Base-by-base conservation (phyloP, 139 green algal species). In the Pleodorina starrii region DNA sequence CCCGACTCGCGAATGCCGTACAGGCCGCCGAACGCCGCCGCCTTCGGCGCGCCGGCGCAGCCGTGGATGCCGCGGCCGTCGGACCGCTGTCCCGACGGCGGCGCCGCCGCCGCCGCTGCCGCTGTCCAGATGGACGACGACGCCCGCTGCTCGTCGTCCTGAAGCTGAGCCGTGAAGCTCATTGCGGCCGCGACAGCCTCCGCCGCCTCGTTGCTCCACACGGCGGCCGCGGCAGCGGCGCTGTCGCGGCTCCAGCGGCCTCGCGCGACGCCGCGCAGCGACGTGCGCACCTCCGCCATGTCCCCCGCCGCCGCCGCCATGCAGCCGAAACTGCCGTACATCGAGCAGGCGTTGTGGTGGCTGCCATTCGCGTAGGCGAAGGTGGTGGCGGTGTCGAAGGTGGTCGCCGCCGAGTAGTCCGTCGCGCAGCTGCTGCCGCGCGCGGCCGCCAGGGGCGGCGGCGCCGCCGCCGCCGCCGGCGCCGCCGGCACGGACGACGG, bases 171-270 rank as follows among this genome's bases (percentile, higher is more conserved):
- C 0, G 60, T 87, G 29, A 87, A 87, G 42, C 27, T 17, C 60
- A 77, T 36, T 27, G 81, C 81, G 29, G 81, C 81, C 32, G 60
- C 81, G 60, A 87, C 38, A 19, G 81, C 81, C 29, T 87, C 81
- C 12, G 60, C 12, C 0, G 60, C 81, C 60, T 87, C 81, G 81
- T 74, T 77, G 44, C 81, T 69, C 81, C 81, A 87, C 21, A 87
- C 50, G 29, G 81, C 81, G 11, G 81, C 81, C 0, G 81, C 81
- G 1, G 81, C 81, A 9, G 43, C 43, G 12, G 60, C 81, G 60
- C 81, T 87, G 29, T 87, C 81, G 44, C 79, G 79, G 38, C 40
- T 76, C 79, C 79, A 86, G 21, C 79, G 79, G 21, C 68, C 68
- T n/a, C 35, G 35, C 19, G 68, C 5, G 35, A 25, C 35, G 36